Evolutionary conservation across 345 rosid genomes (phyloP).

Genomic region (Toxicodendron radicans): DNA sequence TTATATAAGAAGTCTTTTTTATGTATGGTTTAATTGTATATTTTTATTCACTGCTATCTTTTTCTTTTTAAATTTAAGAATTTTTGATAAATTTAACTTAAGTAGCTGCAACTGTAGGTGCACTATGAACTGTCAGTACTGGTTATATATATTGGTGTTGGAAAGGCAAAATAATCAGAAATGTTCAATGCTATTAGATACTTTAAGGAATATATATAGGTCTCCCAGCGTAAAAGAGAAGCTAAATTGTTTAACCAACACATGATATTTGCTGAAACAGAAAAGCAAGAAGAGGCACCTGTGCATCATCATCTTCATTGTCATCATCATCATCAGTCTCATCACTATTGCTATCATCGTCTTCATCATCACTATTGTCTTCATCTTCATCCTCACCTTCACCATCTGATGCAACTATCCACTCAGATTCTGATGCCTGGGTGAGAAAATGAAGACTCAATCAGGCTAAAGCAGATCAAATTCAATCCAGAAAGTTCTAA

Average conservation of each 20-base stretch:
- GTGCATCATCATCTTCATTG: conserved; percentile 42
- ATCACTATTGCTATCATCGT: conserved; percentile 50
- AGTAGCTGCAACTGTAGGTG: too few species aligned
- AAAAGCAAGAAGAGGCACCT: conserved; percentile 33
- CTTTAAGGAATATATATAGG: too few species aligned
- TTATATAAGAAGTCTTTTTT: too few species aligned
- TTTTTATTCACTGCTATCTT: too few species aligned
- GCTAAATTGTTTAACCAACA: neutral
- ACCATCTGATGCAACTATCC: conserved; percentile 85
- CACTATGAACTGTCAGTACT: too few species aligned
- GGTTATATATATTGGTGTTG: too few species aligned
- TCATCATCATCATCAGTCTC: conserved; percentile 47
- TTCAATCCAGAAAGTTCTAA: conserved; percentile 14
- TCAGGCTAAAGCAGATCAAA: conserved; percentile 11
- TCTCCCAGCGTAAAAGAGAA: neutral
- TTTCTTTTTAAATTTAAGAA: too few species aligned
- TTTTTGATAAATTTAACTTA: too few species aligned
- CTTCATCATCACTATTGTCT: conserved; percentile 53
- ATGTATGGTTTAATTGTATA: too few species aligned
- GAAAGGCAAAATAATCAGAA: neutral
- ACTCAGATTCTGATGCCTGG: conserved; percentile 89
- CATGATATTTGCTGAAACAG: conserved; percentile 11
- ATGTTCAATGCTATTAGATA: too few species aligned
- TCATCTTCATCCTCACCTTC: conserved; percentile 82
- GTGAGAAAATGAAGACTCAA: conserved; percentile 13